Evolutionary conservation across 208 protist genomes (phyloP).

Genomic region (Trypanosoma cruzi): DNA sequence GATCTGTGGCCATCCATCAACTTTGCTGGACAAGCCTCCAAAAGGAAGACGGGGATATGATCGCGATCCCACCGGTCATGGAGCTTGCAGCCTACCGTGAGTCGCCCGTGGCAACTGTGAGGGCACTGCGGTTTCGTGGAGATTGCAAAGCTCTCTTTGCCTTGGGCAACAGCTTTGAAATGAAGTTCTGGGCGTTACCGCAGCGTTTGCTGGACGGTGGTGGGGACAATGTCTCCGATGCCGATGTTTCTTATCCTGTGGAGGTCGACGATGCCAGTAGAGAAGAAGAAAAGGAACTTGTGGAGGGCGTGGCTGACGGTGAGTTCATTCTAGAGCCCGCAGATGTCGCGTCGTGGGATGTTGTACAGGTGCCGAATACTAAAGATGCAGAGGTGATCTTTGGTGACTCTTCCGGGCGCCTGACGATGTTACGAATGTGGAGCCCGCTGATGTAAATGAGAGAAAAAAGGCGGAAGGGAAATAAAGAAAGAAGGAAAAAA

Average conservation of each 20-base stretch:
- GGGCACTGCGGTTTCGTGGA: slow-evolving; percentile 16
- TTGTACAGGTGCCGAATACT: neutral
- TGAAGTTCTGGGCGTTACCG: slow-evolving; percentile 31
- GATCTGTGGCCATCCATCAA: slow-evolving; percentile 20
- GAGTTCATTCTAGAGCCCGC: slow-evolving; percentile 24
- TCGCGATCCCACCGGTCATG: slow-evolving; percentile 13
- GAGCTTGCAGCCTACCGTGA: slow-evolving; percentile 20
- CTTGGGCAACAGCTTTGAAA: slow-evolving; percentile 21
- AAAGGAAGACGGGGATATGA: neutral
- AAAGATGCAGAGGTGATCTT: slow-evolving; percentile 44
- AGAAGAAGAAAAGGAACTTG: slow-evolving; percentile 18
- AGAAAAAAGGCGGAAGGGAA: neutral
- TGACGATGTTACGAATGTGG: slow-evolving; percentile 63
- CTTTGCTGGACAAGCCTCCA: slow-evolving; percentile 13
- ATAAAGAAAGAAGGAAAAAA: slow-evolving; percentile 2
- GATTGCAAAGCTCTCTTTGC: slow-evolving; percentile 24
- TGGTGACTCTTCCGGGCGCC: slow-evolving; percentile 54
- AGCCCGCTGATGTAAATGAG: slow-evolving; percentile 29
- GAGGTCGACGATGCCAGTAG: neutral
- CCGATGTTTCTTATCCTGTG: neutral
- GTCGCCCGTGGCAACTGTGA: slow-evolving; percentile 18
- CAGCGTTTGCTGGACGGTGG: neutral
- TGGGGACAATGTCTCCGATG: neutral
- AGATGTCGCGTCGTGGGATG: slow-evolving; percentile 32
- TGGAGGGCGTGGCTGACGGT: slow-evolving; percentile 32